A percentile compares a stretch with the other conserved stretches of the same genome.
These are phyloP conservation scores for Aureobasidium sp. DNA, from an alignment of 2,329 filamentous ascomycete species.

Conservation along the genomic window DNA sequence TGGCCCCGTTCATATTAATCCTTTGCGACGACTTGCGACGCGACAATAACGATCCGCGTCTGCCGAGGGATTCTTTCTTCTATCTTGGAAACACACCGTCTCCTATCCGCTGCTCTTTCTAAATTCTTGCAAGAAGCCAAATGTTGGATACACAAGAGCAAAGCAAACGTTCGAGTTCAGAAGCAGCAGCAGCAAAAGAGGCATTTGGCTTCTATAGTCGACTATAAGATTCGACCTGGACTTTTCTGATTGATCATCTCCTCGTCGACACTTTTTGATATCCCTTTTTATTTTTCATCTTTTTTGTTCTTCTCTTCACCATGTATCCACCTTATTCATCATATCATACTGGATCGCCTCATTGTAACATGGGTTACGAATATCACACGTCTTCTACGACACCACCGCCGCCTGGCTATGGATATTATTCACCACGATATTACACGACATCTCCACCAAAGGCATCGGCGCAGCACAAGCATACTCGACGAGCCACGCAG, in stretches of 20 bases:
- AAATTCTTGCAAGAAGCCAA: slow-evolving; percentile 10
- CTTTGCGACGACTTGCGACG: not conserved
- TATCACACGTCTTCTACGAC: slow-evolving; percentile 43
- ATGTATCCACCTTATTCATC: slow-evolving; percentile 8
- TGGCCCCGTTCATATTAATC: not conserved
- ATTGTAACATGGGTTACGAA: slow-evolving; percentile 40
- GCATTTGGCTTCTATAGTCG: not conserved
- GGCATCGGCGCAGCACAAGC: slow-evolving; percentile 41
- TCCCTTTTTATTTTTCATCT: not conserved
- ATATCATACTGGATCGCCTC: slow-evolving; percentile 26
- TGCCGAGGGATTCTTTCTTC: not conserved
- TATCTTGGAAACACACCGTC: not conserved
- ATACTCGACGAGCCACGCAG: slow-evolving; percentile 49
- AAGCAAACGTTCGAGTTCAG: slow-evolving; percentile 1
- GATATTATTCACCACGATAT: slow-evolving; percentile 47
- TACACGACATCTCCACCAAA: slow-evolving; percentile 39
- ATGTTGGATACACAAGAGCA: slow-evolving; percentile 8
- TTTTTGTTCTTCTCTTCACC: not conserved
- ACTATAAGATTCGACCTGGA: not conserved
- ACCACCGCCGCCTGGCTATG: slow-evolving; percentile 33
- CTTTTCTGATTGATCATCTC: not conserved
- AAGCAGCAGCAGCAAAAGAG: not conserved
- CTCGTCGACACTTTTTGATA: not conserved
- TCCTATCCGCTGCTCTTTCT: not conserved
- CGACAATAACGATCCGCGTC: not conserved